Conservation (phyloP, 352 stramenopile species). For the Phytophthora macrochlamydospora region DNA sequence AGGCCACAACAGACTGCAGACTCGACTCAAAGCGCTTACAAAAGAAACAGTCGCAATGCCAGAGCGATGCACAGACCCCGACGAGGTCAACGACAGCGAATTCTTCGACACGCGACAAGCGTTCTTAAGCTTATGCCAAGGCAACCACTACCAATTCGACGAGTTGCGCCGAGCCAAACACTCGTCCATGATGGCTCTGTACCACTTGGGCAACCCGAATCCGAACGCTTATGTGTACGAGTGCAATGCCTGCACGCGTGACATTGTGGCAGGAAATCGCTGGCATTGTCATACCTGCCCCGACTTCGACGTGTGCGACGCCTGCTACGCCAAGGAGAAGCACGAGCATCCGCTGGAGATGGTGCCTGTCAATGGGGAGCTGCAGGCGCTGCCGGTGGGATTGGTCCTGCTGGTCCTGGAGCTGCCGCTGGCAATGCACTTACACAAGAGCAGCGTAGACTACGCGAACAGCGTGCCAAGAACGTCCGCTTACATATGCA, state of each 20-base stretch:
- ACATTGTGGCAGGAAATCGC: slow-evolving; percentile 85
- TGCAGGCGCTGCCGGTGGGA: slow-evolving; percentile 10
- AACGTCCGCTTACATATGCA: slow-evolving; percentile 98
- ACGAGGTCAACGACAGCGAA: slow-evolving; percentile 89
- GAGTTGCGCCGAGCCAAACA: slow-evolving; percentile 98
- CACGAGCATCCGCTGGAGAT: slow-evolving; percentile 83
- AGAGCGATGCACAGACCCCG: slow-evolving; percentile 77
- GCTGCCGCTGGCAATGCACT: slow-evolving; percentile 35
- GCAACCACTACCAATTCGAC: slow-evolving; percentile 99
- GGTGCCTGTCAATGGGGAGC: slow-evolving; percentile 69
- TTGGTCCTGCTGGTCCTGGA: slow-evolving; percentile 15
- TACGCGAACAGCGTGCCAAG: slow-evolving; percentile 90
- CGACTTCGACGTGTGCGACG: slow-evolving; percentile 91
- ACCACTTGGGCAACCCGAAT: slow-evolving; percentile 97
- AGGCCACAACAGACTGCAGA: slow-evolving; percentile 48
- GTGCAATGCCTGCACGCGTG: slow-evolving; percentile 84
- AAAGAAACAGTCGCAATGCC: slow-evolving; percentile 64
- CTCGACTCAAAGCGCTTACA: slow-evolving; percentile 56
- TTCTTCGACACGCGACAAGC: slow-evolving; percentile 97
- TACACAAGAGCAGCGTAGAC: slow-evolving; percentile 66
- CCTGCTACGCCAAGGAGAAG: slow-evolving; percentile 86
- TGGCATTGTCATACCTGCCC: slow-evolving; percentile 91
- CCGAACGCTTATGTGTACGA: slow-evolving; percentile 88
- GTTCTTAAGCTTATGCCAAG: slow-evolving; percentile 97
- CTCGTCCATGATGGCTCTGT: slow-evolving; percentile 99